Evolutionary conservation across 192 early-diverging fungal species (phyloP).

Genomic region (Lobosporangium transversale): DNA sequence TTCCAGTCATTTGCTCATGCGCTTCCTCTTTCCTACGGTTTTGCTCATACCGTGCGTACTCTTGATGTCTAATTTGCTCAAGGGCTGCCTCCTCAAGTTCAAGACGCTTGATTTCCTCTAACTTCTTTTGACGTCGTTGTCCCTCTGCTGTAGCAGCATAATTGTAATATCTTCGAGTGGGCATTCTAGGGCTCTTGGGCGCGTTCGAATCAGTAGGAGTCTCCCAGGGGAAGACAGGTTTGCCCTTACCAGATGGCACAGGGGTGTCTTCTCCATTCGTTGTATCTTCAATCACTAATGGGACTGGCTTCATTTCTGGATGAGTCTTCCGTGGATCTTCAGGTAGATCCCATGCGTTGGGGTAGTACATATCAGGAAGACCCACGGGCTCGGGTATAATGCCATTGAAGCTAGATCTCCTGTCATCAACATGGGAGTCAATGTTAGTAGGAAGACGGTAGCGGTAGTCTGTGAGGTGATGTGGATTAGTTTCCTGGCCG

Average conservation of each 20-base stretch:
- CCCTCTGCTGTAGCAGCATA: constrained; percentile 30
- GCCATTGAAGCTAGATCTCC: constrained; percentile 9
- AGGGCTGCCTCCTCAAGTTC: constrained; percentile 30
- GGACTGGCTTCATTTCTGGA: constrained; percentile 3
- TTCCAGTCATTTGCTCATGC: constrained; percentile 25
- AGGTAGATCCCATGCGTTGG: constrained; percentile 48
- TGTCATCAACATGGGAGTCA: constrained; percentile 10
- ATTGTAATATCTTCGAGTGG: constrained; percentile 41
- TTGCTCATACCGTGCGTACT: constrained; percentile 27
- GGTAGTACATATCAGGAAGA: constrained; percentile 49
- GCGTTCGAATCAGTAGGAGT: constrained; percentile 10
- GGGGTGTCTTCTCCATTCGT: constrained; percentile 23
- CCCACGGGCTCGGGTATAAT: constrained; percentile 51
- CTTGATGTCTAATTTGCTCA: constrained; percentile 24
- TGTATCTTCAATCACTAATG: constrained; percentile 23
- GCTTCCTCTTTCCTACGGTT: constrained; percentile 31
- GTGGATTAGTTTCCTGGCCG: constrained; percentile 31
- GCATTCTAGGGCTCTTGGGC: constrained; percentile 10
- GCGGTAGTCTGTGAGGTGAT: constrained; percentile 46
- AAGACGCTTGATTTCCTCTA: constrained; percentile 16
- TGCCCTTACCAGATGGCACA: constrained; percentile 35
- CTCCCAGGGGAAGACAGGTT: constrained; percentile 46
- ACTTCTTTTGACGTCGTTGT: constrained; percentile 11
- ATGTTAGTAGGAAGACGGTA: constrained; percentile 23
- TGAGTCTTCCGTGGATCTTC: constrained; percentile 34